Evolutionary conservation across 2,329 filamentous ascomycete species (phyloP).

Genomic region (Amylocarpus encephaloides): DNA sequence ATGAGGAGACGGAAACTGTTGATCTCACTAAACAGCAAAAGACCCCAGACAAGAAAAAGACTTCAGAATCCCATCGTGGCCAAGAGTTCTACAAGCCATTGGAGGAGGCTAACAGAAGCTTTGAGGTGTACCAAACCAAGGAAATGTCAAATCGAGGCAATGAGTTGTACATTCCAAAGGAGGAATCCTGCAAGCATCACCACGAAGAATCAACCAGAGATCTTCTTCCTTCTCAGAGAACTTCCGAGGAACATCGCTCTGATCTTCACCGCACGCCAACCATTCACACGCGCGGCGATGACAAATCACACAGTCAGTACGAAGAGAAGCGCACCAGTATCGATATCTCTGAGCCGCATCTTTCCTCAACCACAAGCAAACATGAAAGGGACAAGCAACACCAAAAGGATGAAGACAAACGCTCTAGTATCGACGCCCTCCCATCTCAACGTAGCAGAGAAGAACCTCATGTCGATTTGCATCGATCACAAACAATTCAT

Average conservation of each 20-base stretch:
- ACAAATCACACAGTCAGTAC: constrained; percentile 6
- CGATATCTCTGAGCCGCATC: constrained; percentile 32
- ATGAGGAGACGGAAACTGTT: constrained; percentile 41
- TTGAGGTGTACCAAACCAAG: neutral
- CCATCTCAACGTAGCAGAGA: constrained; percentile 15
- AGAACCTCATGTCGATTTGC: constrained; percentile 1
- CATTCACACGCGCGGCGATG: constrained; percentile 16
- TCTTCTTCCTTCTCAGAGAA: constrained; percentile 16
- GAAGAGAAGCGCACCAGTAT: constrained; percentile 1
- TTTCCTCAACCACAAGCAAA: constrained; percentile 16
- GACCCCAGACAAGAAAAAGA: constrained; percentile 12
- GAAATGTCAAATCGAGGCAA: neutral
- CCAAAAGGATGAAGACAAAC: constrained; percentile 6
- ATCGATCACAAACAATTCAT: constrained; percentile 3
- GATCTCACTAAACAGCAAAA: constrained; percentile 34
- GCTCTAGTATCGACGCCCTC: constrained; percentile 30
- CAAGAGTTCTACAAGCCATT: constrained; percentile 13
- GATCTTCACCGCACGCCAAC: constrained; percentile 21
- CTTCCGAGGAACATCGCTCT: constrained; percentile 12
- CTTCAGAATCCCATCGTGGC: constrained; percentile 10
- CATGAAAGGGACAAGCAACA: constrained; percentile 6
- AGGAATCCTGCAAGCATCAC: constrained; percentile 2
- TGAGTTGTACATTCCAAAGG: constrained; percentile 1
- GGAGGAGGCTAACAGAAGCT: constrained; percentile 5
- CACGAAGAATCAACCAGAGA: constrained; percentile 13